Base-by-base conservation (phyloP, 345 rosid genomes). In the Syzygium aqueum region DNA sequence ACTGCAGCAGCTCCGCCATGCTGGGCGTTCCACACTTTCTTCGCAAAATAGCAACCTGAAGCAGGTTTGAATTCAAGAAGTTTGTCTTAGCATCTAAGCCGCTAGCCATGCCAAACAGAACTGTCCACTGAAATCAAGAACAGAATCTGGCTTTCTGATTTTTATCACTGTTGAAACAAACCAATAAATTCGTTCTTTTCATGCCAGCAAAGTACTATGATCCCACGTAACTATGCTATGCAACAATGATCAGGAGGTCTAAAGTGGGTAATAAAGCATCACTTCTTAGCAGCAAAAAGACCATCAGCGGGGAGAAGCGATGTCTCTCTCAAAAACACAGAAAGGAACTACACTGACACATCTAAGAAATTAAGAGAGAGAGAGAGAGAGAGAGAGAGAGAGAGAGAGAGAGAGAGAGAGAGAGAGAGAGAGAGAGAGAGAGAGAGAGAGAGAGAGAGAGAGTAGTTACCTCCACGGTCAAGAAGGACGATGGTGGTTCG, bases 1-100 rank as follows among this genome's bases (percentile, higher is more conserved):
- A 97, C 96, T 11, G 99, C 99, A 8, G 99, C 96, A 51, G 95
- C 99, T 65, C 99, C 99, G 3, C 96, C 98, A 63, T 93, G 89
- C 87, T 97, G 97, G 85, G 92, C 99, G 50, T 97, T 91, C 98
- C 99, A 97, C 89, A 88, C 99, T 91, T 96, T 97, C 91, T 94
- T 83, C 33, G 98, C 97, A 57, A 97, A 97, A 93, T 92, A 97
- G 90, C 99, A 97, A 40, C 92, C 99, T 97, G 87, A 73, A 85
- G 21, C 49, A 37, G 80, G 80, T 19, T 53, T 84, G 33, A 53
- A 84, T 40, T 52, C 59, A 84, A 53, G n/a, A 85, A 52, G 77
- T 56, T 65, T 19, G 80, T 73, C 80, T 73, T 73, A 37, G 80
- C 49, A 73, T 73, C 80, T 33, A 73, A 73, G 27, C 80, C 80